Conservation (phyloP, 306 rosid species). For the Citrullus amarus region DNA sequence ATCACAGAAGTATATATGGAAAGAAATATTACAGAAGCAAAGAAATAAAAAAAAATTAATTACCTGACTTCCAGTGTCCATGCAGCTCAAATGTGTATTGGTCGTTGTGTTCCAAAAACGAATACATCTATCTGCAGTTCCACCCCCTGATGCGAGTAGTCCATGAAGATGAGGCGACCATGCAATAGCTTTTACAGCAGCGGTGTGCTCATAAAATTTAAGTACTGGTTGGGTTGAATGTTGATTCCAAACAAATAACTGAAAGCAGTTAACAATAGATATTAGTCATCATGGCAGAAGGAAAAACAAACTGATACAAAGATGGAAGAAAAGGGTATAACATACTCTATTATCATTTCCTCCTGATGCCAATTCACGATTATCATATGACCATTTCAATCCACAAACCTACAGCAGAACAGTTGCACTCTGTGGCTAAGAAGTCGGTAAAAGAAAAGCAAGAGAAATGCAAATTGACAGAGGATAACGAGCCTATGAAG, state of each 20-base stretch:
- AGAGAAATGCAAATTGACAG: background rate
- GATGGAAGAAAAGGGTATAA: constrained; percentile 4
- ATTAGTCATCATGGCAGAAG: constrained; percentile 16
- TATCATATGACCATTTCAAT: constrained; percentile 88
- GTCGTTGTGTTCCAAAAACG: constrained; percentile 99
- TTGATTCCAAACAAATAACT: constrained; percentile 97
- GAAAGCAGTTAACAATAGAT: constrained; percentile 14
- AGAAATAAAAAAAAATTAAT: constrained; percentile 7
- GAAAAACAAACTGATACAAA: constrained; percentile 5
- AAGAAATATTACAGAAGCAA: constrained; percentile 3
- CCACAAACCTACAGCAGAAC: constrained; percentile 74
- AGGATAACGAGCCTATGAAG: background rate
- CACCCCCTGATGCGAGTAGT: constrained; percentile 99
- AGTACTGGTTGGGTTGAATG: constrained; percentile 93
- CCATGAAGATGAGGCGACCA: constrained; percentile 99
- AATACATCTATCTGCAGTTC: constrained; percentile 94
- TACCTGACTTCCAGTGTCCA: constrained; percentile 99
- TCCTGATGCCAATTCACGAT: constrained; percentile 96
- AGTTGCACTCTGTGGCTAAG: constrained; percentile 11
- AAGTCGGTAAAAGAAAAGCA: background rate
- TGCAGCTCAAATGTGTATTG: constrained; percentile 80
- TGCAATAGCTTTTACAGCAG: constrained; percentile 98
- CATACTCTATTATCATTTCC: constrained; percentile 97
- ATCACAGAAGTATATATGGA: constrained; percentile 7
- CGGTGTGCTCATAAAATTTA: constrained; percentile 90